These are phyloP conservation scores for Hypoxylon sp. DNA, from an alignment of 2,329 filamentous ascomycete species.

Conservation along the genomic window DNA sequence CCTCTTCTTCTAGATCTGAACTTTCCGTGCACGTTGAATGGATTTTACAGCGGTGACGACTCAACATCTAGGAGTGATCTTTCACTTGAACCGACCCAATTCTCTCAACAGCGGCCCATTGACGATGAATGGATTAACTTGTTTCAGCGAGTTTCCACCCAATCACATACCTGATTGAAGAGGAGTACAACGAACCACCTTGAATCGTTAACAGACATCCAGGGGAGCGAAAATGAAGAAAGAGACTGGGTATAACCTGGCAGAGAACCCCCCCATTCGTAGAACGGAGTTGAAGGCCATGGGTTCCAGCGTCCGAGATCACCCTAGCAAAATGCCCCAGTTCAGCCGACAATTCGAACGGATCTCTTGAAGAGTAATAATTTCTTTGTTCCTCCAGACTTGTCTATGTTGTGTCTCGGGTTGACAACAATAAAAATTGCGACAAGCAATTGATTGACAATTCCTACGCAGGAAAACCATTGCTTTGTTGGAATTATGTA, in stretches of 20 bases:
- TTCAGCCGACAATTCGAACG: background rate
- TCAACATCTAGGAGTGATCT: conserved; percentile 16
- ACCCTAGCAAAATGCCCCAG: background rate
- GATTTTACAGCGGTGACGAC: conserved; percentile 24
- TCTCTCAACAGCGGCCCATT: conserved; percentile 6
- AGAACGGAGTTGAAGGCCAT: background rate
- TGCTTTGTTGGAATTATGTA: conserved; percentile 1
- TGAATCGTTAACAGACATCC: background rate
- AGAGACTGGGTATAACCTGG: background rate
- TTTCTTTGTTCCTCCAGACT: conserved; percentile 1
- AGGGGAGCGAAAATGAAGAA: background rate
- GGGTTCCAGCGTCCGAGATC: background rate
- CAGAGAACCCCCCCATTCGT: background rate
- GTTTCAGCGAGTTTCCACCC: conserved; percentile 34
- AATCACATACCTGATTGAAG: conserved; percentile 9
- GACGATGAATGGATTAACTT: conserved; percentile 36
- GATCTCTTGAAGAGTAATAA: background rate
- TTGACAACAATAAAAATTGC: conserved; percentile 1
- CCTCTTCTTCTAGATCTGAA: conserved; percentile 38
- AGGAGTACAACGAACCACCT: background rate
- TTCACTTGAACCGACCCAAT: conserved; percentile 18
- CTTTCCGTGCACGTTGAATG: conserved; percentile 33
- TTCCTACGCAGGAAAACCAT: background rate
- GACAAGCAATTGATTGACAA: background rate
- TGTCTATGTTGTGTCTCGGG: background rate